Conservation (phyloP, 805 yeast genomes). For the Candida nanaspora region DNA sequence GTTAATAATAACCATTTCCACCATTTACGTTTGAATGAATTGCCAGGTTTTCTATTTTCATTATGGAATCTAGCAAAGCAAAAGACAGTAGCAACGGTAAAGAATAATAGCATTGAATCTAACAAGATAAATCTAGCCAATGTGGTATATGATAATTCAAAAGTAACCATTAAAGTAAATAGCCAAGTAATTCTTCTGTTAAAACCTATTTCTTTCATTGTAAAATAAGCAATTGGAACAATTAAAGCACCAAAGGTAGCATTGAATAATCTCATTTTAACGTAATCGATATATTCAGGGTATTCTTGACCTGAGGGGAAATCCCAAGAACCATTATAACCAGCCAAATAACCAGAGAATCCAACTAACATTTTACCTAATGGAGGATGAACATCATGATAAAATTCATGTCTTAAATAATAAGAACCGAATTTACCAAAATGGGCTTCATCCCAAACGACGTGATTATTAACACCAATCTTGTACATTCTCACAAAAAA, state of each 20-base stretch:
- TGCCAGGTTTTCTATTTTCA: slow-evolving; percentile 36
- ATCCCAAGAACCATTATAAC: slow-evolving; percentile 81
- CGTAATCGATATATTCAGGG: slow-evolving; percentile 73
- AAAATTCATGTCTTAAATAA: slow-evolving; percentile 70
- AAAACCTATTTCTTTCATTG: slow-evolving; percentile 71
- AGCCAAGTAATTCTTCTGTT: slow-evolving; percentile 69
- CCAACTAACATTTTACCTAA: slow-evolving; percentile 78
- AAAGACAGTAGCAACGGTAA: slow-evolving; percentile 77
- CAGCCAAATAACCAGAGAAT: slow-evolving; percentile 71
- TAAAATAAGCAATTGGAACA: slow-evolving; percentile 81
- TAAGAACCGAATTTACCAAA: slow-evolving; percentile 85
- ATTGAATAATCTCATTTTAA: slow-evolving; percentile 82
- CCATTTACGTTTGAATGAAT: slow-evolving; percentile 68
- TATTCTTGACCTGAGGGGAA: slow-evolving; percentile 78
- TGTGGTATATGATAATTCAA: slow-evolving; percentile 79
- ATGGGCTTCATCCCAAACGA: slow-evolving; percentile 98
- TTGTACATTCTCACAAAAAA: slow-evolving; percentile 70
- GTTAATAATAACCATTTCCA: slow-evolving; percentile 87
- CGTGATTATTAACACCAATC: slow-evolving; percentile 64
- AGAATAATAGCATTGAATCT: slow-evolving; percentile 86
- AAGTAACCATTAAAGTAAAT: slow-evolving; percentile 68
- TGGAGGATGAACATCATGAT: slow-evolving; percentile 86
- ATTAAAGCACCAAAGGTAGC: slow-evolving; percentile 78
- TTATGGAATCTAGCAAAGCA: slow-evolving; percentile 68
- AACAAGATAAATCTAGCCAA: slow-evolving; percentile 84